Conservation (phyloP, 1,284 basidiomycete species). For the Ganoderma sp. region DNA sequence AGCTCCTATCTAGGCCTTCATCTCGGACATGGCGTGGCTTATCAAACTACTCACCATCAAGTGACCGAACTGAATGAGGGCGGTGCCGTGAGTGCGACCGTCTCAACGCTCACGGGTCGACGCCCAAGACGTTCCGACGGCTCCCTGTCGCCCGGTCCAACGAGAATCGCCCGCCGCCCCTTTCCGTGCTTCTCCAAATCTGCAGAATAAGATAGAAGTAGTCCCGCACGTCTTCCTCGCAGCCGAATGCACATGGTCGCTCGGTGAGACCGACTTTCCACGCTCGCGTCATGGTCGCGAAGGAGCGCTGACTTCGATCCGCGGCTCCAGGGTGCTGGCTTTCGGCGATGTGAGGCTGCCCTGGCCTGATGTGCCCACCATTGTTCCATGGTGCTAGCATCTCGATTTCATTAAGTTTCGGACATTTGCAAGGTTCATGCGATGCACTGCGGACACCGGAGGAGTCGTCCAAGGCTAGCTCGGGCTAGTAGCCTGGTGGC, state of each 20-base stretch:
- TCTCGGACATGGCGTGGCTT: constrained; percentile 13
- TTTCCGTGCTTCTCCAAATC: constrained; percentile 8
- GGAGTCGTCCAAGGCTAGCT: background rate
- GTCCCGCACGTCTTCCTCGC: constrained; percentile 9
- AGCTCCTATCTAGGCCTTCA: background rate
- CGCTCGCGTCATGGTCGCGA: background rate
- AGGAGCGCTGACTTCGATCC: constrained; percentile 7
- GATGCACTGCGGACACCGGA: constrained; percentile 3
- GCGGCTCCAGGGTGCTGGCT: constrained; percentile 1
- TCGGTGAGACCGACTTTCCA: constrained; percentile 8
- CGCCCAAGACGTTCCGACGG: constrained; percentile 17
- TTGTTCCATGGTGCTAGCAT: background rate
- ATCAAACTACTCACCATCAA: constrained; percentile 19
- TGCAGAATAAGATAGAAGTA: constrained; percentile 8
- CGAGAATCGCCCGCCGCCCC: background rate
- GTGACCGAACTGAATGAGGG: constrained; percentile 13
- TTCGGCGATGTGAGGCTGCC: background rate
- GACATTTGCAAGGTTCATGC: constrained; percentile 1
- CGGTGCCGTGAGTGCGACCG: constrained; percentile 2
- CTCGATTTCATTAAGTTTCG: constrained; percentile 12
- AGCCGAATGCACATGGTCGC: constrained; percentile 19
- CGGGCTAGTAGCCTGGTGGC: constrained; percentile 6
- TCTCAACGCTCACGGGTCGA: constrained; percentile 1
- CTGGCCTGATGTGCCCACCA: background rate
- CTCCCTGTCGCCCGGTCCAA: background rate